These are phyloP conservation scores for Pleurotus salmoneostramineus DNA, from an alignment of 768 basidiomycete genomes.

Conservation along the genomic window DNA sequence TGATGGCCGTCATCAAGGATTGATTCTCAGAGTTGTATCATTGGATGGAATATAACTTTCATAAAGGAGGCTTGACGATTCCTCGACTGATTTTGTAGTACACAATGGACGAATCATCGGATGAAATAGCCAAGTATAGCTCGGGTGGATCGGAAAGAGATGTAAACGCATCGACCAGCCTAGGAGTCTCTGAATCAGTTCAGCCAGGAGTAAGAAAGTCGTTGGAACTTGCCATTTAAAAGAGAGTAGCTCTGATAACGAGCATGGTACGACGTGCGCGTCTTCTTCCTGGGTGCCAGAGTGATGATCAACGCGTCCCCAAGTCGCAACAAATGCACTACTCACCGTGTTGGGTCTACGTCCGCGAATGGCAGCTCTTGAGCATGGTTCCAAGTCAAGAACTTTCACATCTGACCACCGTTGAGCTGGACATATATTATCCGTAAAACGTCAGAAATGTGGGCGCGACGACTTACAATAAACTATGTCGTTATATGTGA, in stretches of 20 bases:
- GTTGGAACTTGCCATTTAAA: not conserved
- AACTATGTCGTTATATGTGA: conserved; percentile 71
- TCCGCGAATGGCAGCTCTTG: conserved; percentile 57
- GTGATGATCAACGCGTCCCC: not conserved
- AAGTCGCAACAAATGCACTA: not conserved
- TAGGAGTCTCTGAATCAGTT: conserved; percentile 16
- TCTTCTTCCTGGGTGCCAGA: not conserved
- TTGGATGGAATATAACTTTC: conserved; percentile 3
- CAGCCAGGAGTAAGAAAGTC: not conserved
- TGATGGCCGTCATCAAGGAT: no score
- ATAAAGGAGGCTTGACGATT: conserved; percentile 70
- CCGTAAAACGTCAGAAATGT: not conserved
- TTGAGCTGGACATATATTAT: conserved; percentile 44
- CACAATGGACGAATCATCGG: conserved; percentile 78
- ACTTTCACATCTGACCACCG: conserved; percentile 60
- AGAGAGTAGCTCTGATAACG: not conserved
- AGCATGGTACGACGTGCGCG: not conserved
- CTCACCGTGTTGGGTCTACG: conserved; percentile 49
- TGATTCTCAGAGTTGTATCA: no score
- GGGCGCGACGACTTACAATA: conserved; percentile 38
- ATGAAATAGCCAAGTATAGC: conserved; percentile 67
- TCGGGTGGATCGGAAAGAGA: conserved; percentile 41
- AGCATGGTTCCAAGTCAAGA: conserved; percentile 27
- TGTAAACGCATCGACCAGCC: conserved; percentile 57
- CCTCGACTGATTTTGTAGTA: conserved; percentile 81